Base-by-base conservation (phyloP, 2,329 filamentous ascomycete species). In the Orbilia oligospora region DNA sequence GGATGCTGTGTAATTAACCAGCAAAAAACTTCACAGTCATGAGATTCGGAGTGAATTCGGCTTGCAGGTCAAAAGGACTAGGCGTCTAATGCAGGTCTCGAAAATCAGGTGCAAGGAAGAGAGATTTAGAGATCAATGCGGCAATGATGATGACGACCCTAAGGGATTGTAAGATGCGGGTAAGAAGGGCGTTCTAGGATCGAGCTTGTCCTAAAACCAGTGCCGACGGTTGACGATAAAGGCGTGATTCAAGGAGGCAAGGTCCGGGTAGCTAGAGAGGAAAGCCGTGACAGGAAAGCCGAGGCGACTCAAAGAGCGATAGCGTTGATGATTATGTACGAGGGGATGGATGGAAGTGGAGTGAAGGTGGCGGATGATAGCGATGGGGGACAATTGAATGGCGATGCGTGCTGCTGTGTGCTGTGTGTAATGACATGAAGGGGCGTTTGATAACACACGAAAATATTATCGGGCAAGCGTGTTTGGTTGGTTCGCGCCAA, bases 21-120 rank as follows among this genome's bases (percentile, higher is more conserved):
- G 67, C 68, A 49, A 64, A 33, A 67, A 27, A 20, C 46, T 30
- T 16, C 49, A 53, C 27, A 49, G 67, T 41, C 51, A 77, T 64
- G 44, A 67, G 20, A 68, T 55, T 71, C 73, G 73, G 73, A 77
- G 68, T 77, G 64, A 75, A 75, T 75, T 75, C 71, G 71, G 71
- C 44, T 75, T 56, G 27, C 41, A 49, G 51, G 49, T 63, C 30
- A 16, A 44, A 61, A 61, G 16, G 41, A 41, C 61, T 46, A 58
- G 61, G 70, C 61, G 58, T 56, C 46, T 22, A 58, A 61, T 61
- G 70, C 63, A 73, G 70, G 70, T 55, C 20, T 56, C 38, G 56
- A 66, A 55, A 68, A 51, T 51, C 49, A 56, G 41, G 38, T 56
- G 41, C 55, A 51, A 55, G 44, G 66, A 71, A 41, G 56, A 58